A percentile compares a stretch with the other conserved stretches of the same genome.
phyloP scores from a whole-genome alignment of 192 early-diverging fungal genomes.

The Coemansia sp. region DNA sequence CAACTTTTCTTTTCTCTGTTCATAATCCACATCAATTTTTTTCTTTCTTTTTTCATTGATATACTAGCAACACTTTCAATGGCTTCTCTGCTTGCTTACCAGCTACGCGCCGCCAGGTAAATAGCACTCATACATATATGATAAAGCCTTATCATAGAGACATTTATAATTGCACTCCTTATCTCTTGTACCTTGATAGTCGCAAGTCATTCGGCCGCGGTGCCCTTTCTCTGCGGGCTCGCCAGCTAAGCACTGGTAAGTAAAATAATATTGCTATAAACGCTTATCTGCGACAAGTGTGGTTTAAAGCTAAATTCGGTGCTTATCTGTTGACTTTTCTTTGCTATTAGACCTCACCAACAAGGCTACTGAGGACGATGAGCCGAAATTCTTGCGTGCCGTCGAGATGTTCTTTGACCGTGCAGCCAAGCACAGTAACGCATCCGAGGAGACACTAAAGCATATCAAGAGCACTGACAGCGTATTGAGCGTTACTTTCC shows the following conservation, averaged over 20 bases:
- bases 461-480: conserved; percentile 76
- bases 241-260: conserved; percentile 11
- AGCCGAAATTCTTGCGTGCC: conserved; percentile 73
- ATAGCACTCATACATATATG: not conserved
- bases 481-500: conserved; percentile 77
- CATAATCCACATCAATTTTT: not conserved
- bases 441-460: conserved; percentile 62
- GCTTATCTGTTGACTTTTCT: not conserved
- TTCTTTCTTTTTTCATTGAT: not conserved
- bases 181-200: not conserved
- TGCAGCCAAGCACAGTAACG: conserved; percentile 69
- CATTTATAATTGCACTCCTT: conserved; percentile 5
- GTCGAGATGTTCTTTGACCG: conserved; percentile 75
- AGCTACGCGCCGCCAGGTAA: conserved; percentile 28
- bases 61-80: conserved; percentile 5
- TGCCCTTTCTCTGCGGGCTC: conserved; percentile 1
- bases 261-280: not conserved
- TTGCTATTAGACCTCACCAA: conserved; percentile 27
- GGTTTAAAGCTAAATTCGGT: conserved; percentile 20
- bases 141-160: not conserved
- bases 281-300: conserved; percentile 16
- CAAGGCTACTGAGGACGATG: conserved; percentile 64
- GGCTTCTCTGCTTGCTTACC: conserved; percentile 20
- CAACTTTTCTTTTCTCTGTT: not conserved
- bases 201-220: not conserved